phyloP scores from a whole-genome alignment of 805 yeast species.

The Metschnikowia sp. region DNA sequence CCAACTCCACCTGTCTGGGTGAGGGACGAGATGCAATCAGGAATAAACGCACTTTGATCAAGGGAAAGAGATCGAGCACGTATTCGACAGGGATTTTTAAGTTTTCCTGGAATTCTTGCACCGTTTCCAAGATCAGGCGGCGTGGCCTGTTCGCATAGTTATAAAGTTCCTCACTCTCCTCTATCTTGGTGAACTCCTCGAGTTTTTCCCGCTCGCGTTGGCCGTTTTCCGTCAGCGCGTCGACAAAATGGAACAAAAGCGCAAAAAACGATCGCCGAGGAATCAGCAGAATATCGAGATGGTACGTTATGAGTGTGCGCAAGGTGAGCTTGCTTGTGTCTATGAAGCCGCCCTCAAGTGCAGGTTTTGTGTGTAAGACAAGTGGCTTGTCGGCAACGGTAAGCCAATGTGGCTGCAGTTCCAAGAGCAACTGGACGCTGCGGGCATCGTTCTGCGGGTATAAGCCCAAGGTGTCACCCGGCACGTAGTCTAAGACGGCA shows the following conservation, averaged over 20 bases:
- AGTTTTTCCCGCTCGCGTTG: conserved; percentile 73
- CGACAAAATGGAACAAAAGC: conserved; percentile 63
- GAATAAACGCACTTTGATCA: conserved; percentile 75
- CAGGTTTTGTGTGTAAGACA: conserved; percentile 33
- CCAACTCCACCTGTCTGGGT: conserved; percentile 50
- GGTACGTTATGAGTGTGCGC: conserved; percentile 68
- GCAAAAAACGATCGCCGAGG: conserved; percentile 84
- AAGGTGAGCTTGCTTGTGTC: conserved; percentile 52
- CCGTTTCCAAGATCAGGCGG: conserved; percentile 77
- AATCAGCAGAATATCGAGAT: conserved; percentile 75
- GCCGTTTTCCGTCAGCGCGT: conserved; percentile 48
- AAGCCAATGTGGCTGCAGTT: conserved; percentile 67
- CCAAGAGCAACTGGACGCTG: conserved; percentile 63
- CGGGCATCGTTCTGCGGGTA: conserved; percentile 68
- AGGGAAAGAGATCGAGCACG: conserved; percentile 73
- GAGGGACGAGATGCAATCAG: conserved; percentile 71
- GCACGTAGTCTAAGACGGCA: conserved; percentile 39
- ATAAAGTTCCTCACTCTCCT: conserved; percentile 77
- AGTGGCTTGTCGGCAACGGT: conserved; percentile 63
- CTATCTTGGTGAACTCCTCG: conserved; percentile 65
- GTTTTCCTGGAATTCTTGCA: conserved; percentile 73
- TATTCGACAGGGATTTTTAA: conserved; percentile 73
- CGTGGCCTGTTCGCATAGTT: conserved; percentile 94
- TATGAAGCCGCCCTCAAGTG: conserved; percentile 60
- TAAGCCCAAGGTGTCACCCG: conserved; percentile 81